Conservation (phyloP, 2,329 filamentous ascomycete genomes). For the Colletotrichum sojae region DNA sequence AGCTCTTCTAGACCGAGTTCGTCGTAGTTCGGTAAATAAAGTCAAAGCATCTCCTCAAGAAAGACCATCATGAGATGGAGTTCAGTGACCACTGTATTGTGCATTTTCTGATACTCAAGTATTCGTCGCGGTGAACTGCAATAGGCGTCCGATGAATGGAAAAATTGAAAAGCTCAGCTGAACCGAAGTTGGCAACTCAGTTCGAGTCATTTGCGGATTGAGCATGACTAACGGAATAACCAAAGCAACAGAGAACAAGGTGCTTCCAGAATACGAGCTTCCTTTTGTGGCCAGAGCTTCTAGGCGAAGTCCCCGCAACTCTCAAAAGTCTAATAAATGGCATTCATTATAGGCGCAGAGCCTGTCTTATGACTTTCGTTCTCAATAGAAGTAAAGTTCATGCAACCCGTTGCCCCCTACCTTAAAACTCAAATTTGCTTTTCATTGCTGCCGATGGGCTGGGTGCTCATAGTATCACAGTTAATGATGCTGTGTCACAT, state of each 20-base stretch:
- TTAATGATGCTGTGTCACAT: too few relatives aligned
- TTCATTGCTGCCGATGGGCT: neutral
- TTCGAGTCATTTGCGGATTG: neutral
- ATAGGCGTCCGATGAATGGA: too few relatives aligned
- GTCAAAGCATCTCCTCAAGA: too few relatives aligned
- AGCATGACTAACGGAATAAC: neutral
- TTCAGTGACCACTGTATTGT: too few relatives aligned
- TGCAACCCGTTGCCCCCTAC: constrained; percentile 3
- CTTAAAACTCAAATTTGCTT: neutral
- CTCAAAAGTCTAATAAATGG: constrained; percentile 19
- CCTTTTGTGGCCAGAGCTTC: neutral
- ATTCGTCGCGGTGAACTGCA: too few relatives aligned
- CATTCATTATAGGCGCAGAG: neutral
- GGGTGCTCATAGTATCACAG: too few relatives aligned
- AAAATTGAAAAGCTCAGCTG: too few relatives aligned
- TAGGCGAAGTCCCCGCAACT: constrained; percentile 3
- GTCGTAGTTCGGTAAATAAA: too few relatives aligned
- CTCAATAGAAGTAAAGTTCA: constrained; percentile 11
- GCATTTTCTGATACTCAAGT: too few relatives aligned
- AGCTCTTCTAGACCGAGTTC: too few relatives aligned
- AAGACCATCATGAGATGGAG: too few relatives aligned
- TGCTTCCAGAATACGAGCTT: neutral
- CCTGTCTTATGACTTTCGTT: constrained; percentile 7
- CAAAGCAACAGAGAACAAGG: neutral
- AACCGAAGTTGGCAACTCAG: too few relatives aligned